phyloP scores from a whole-genome alignment of 768 basidiomycete species.

The Galerina sulciceps region DNA sequence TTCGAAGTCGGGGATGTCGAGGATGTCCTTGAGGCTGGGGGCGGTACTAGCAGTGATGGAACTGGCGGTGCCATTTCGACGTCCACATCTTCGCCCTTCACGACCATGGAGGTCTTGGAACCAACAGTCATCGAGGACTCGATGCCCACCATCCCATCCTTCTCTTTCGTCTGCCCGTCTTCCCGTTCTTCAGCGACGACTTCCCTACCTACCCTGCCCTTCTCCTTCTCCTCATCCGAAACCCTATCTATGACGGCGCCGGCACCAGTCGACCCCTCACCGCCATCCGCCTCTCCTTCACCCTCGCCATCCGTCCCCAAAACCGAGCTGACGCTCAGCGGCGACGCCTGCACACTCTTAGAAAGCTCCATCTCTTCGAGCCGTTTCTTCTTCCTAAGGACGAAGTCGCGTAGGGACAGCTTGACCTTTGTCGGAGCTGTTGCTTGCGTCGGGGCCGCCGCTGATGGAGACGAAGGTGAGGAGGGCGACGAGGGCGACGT shows the following conservation, averaged over 20 bases:
- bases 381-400: constrained; percentile 55
- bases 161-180: background rate
- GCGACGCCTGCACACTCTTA: constrained; percentile 19
- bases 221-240: too few species aligned
- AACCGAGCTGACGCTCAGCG: constrained; percentile 3
- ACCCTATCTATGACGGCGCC: too few species aligned
- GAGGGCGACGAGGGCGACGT: background rate
- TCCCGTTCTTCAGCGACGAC: background rate
- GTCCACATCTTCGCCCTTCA: too few species aligned
- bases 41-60: too few species aligned
- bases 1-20: background rate
- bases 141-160: background rate
- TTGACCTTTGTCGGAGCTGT: constrained; percentile 45
- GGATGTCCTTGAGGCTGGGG: background rate
- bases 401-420: constrained; percentile 62
- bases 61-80: too few species aligned
- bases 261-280: too few species aligned
- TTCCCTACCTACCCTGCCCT: too few species aligned
- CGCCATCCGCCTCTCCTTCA: too few species aligned
- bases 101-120: too few species aligned
- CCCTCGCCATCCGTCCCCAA: background rate
- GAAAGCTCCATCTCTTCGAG: constrained; percentile 44
- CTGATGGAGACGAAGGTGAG: background rate
- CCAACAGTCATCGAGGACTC: too few species aligned
- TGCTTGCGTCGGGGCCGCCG: background rate